phyloP scores from a whole-genome alignment of 2,329 filamentous ascomycete genomes.

The Sporothrix mexicana region DNA sequence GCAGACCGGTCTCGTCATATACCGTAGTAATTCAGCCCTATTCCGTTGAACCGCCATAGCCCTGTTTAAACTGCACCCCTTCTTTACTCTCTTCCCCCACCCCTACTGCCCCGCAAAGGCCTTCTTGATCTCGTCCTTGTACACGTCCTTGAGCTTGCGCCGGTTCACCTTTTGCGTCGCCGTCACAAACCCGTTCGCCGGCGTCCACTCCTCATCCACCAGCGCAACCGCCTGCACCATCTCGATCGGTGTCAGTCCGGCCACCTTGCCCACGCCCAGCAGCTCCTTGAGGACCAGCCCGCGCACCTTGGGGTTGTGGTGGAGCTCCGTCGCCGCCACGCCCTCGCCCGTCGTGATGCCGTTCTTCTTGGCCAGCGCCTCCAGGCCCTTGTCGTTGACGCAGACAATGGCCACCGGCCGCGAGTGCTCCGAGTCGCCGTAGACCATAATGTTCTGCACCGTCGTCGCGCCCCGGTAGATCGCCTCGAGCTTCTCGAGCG shows the following conservation, averaged over 20 bases:
- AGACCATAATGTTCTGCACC: constrained; percentile 86
- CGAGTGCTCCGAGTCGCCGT: constrained; percentile 74
- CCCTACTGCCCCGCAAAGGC: constrained; percentile 42
- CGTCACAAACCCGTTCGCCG: constrained; percentile 70
- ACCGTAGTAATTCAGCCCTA: neutral
- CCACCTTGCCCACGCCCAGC: constrained; percentile 66
- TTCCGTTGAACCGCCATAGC: neutral
- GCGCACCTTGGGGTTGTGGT: constrained; percentile 69
- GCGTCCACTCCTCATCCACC: constrained; percentile 86
- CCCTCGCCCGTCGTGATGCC: constrained; percentile 54
- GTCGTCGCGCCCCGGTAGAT: constrained; percentile 81
- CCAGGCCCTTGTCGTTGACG: constrained; percentile 67
- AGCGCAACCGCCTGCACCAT: constrained; percentile 77
- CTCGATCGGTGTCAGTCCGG: constrained; percentile 73
- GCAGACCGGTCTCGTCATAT: neutral
- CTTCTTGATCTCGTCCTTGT: constrained; percentile 58
- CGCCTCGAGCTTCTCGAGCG: constrained; percentile 92
- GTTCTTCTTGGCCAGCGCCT: constrained; percentile 62
- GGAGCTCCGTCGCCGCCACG: constrained; percentile 55
- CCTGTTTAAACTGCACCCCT: neutral
- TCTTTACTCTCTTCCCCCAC: neutral
- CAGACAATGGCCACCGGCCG: constrained; percentile 84
- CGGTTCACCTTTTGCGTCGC: constrained; percentile 68
- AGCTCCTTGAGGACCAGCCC: constrained; percentile 69
- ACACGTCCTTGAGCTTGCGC: constrained; percentile 56